Evolutionary conservation across 208 protist species (phyloP), one percentile per base, ranked within the genome.

Genomic region (Leishmania braziliensis): DNA sequence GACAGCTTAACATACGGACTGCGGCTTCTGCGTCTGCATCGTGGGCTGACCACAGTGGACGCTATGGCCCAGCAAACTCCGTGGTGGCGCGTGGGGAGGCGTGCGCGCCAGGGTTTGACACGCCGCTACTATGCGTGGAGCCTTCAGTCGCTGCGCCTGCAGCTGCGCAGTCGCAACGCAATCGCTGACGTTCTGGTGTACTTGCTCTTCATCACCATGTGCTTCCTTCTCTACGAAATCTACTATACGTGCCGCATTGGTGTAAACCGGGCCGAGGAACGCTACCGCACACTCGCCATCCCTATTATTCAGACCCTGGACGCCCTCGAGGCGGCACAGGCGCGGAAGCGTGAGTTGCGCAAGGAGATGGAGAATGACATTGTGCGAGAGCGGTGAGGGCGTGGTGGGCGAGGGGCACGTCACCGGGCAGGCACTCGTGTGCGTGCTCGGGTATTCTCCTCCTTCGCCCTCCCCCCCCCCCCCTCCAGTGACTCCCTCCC

Each of bases 321-420:
- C 8, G 91, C 92, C 4, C 78, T 97, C 46, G 92, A 97, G 83
- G 91, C 88, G 39, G 84, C 86, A 62, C 88, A 95, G 83, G 50
- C 86, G 58, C 91, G 91, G 12, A 91, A 88, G 60, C 63, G 75
- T 29, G 50, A 18, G n/a, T 81, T 93, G 39, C 74, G 88, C 70
- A 70, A 82, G 58, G 91, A 97, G 75, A 90, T 97, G 87, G 92
- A 97, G 78, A 83, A 91, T n/a, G 93, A 97, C 78, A 86, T 97
- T 54, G 65, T 95, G 46, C 86, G 74, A 14, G 68, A 68, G 10
- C 77, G 82, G 1, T 86, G 75, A 81, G 51, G 14, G 23, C 18
- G 4, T 48, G 9, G n/a, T 43, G 43, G 53, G 69, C 18, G 12
- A 54, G 46, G 48, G 26, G 46, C 48, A 29, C 69, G 14, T 33